A percentile compares a stretch with the other conserved stretches of the same genome.
phyloP scores from a whole-genome alignment of 2,329 filamentous ascomycete genomes.

The Myrmaecium sp. region DNA sequence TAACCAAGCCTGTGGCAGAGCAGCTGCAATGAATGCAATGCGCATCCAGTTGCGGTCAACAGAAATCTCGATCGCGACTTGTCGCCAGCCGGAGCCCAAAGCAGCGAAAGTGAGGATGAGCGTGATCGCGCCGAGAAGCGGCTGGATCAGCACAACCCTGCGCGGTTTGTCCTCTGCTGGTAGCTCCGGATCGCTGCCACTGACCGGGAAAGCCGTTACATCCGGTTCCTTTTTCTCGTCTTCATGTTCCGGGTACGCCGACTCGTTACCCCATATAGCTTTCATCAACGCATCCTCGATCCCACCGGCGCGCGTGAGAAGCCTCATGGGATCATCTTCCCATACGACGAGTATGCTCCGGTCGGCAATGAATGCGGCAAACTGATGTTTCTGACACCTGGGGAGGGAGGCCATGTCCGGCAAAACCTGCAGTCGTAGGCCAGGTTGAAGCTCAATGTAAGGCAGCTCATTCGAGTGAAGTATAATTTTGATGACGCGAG shows the following conservation, averaged over 20 bases:
- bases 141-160: slow-evolving; percentile 36
- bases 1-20: slow-evolving; percentile 42
- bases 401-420: slow-evolving; percentile 39
- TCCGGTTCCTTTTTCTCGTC: slow-evolving; percentile 23
- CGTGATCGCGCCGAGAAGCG: slow-evolving; percentile 36
- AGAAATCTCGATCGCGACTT: slow-evolving; percentile 36
- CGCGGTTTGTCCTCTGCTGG: slow-evolving; percentile 26
- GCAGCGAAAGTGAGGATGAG: slow-evolving; percentile 35
- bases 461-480: slow-evolving; percentile 32
- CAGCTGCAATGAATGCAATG: slow-evolving; percentile 34
- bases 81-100: slow-evolving; percentile 39
- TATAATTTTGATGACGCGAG: slow-evolving; percentile 44
- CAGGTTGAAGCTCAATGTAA: slow-evolving; percentile 41
- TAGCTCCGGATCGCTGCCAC: slow-evolving; percentile 21
- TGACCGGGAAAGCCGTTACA: slow-evolving; percentile 17
- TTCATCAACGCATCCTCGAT: slow-evolving; percentile 38
- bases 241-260: slow-evolving; percentile 24
- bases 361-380: slow-evolving; percentile 46
- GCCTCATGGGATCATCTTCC: slow-evolving; percentile 43
- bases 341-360: slow-evolving; percentile 43
- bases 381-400: slow-evolving; percentile 45
- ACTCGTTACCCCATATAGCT: slow-evolving; percentile 39
- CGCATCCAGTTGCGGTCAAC: slow-evolving; percentile 38
- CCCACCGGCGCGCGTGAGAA: slow-evolving; percentile 34
- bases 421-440: slow-evolving; percentile 45